Base-by-base conservation (phyloP, 495 filamentous ascomycete genomes). In the Xylaria flabelliformis region DNA sequence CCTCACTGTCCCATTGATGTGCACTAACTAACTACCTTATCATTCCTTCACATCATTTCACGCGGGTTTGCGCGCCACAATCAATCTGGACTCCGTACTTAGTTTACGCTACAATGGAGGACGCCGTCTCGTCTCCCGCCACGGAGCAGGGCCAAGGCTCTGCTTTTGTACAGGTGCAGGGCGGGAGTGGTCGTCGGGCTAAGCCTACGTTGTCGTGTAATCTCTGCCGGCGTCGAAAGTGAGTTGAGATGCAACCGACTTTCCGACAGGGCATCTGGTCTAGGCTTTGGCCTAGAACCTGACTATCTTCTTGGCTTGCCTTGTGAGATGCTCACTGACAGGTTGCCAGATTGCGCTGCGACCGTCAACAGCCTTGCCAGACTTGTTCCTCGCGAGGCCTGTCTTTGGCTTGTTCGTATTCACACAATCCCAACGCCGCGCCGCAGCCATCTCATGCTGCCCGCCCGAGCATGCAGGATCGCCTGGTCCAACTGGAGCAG, bases 181-280 rank as follows among this genome's bases (percentile, higher is more conserved):
- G 64, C n/a, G 46, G 39, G 46, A 63, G 48, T 56, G 64, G 78
- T 19, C 76, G 76, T 4, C 68, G 79, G 13, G 77, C 81, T 41
- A 83, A 83, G 53, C 74, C 77, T 21, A 78, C 80, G 71, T 75
- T 83, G 26, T 79, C 78, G 9, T 83, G 81, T 64, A 76, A 78
- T 67, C 26, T 73, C 29, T 83, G 81, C 73, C 72, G 79, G 26
- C 71, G 74, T 6, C 75, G 80, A 41, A 82, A 82, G 80, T 81
- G 71, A 70, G 77, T 69, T 61, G 67, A 69, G 29, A 64, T 21
- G 19, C 19, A 15, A 12, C 50, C n/a, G 34, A 26, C 34, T 36
- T 36, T 36, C 34, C 34, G 34, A 36, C 6, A 36, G 34, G 3
- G 34, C 34, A 36, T 36, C 34, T 36, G 3, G 1, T 36, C 34